Conservation (phyloP, 2,329 filamentous ascomycete genomes). For the Rosellinia necatrix region DNA sequence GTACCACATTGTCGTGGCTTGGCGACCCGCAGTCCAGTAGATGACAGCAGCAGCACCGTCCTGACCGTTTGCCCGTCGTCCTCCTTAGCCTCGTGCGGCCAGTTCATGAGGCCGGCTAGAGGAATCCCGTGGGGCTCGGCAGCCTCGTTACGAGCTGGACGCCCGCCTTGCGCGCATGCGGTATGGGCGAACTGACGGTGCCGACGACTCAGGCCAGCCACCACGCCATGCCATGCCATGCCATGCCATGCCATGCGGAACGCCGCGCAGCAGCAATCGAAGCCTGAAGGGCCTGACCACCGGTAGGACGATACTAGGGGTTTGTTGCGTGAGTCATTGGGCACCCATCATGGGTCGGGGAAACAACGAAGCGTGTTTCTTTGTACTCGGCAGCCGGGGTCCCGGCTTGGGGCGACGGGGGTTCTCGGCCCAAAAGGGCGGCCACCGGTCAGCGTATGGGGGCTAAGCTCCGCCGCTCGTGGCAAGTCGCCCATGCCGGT, state of each 20-base stretch:
- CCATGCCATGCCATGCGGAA: slow-evolving; percentile 29
- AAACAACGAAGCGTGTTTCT: slow-evolving; percentile 29
- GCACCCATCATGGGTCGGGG: slow-evolving; percentile 35
- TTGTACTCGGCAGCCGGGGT: slow-evolving; percentile 29
- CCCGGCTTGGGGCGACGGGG: slow-evolving; percentile 30
- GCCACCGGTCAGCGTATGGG: slow-evolving; percentile 30
- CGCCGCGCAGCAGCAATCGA: too few relatives aligned
- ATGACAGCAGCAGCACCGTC: background rate
- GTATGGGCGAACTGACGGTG: too few relatives aligned
- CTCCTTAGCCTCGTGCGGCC: slow-evolving; percentile 20
- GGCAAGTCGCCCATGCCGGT: slow-evolving; percentile 11
- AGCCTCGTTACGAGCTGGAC: slow-evolving; percentile 24
- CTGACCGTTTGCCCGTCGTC: background rate
- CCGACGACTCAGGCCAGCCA: slow-evolving; percentile 12
- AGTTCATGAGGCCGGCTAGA: background rate
- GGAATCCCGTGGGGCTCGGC: slow-evolving; percentile 14
- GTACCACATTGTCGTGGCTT: slow-evolving; percentile 22
- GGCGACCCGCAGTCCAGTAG: slow-evolving; percentile 17
- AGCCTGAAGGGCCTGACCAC: slow-evolving; percentile 30
- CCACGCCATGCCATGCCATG: slow-evolving; percentile 29
- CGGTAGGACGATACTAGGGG: slow-evolving; percentile 26
- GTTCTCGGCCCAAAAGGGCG: slow-evolving; percentile 23
- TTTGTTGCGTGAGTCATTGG: slow-evolving; percentile 33
- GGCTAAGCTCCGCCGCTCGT: slow-evolving; percentile 35
- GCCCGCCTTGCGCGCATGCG: slow-evolving; percentile 24